A percentile compares a stretch with the other conserved stretches of the same genome.
Evolutionary conservation across 2,329 filamentous ascomycete genomes (phyloP).

Genomic region (Fusarium protoensiforme): DNA sequence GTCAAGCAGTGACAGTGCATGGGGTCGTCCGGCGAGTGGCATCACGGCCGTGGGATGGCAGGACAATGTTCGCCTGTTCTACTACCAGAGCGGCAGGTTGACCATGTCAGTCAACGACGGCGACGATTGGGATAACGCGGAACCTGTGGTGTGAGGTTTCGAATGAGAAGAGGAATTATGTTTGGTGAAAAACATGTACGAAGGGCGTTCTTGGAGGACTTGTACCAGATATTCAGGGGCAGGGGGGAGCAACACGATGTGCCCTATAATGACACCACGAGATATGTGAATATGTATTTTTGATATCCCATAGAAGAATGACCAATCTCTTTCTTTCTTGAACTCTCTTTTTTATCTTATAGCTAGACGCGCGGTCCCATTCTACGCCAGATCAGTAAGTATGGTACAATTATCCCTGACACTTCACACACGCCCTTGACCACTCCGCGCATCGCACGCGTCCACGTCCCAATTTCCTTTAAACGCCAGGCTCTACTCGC

Average conservation of each 20-base stretch:
- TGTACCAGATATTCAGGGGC: neutral
- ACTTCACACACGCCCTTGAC: conserved; percentile 27
- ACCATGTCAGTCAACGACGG: conserved; percentile 16
- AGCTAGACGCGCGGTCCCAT: conserved; percentile 24
- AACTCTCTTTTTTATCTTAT: conserved; percentile 22
- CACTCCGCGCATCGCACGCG: conserved; percentile 3
- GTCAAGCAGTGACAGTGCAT: neutral
- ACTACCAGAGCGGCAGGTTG: conserved; percentile 23
- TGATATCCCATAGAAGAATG: conserved; percentile 19
- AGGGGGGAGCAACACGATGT: neutral
- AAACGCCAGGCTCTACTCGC: conserved; percentile 47
- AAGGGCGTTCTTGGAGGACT: neutral
- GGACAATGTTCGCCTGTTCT: conserved; percentile 26
- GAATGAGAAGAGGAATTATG: neutral
- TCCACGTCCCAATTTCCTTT: conserved; percentile 30
- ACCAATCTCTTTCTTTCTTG: conserved; percentile 5
- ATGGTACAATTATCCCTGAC: conserved; percentile 45
- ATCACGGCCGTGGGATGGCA: conserved; percentile 27
- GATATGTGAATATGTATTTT: neutral
- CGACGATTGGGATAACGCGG: conserved; percentile 7
- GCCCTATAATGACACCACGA: neutral
- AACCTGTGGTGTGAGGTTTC: neutral
- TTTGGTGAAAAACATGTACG: neutral
- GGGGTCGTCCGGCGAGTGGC: conserved; percentile 25
- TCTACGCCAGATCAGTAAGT: conserved; percentile 45